phyloP scores from a whole-genome alignment of 1,284 basidiomycete species.

The Tilletia horrida region DNA sequence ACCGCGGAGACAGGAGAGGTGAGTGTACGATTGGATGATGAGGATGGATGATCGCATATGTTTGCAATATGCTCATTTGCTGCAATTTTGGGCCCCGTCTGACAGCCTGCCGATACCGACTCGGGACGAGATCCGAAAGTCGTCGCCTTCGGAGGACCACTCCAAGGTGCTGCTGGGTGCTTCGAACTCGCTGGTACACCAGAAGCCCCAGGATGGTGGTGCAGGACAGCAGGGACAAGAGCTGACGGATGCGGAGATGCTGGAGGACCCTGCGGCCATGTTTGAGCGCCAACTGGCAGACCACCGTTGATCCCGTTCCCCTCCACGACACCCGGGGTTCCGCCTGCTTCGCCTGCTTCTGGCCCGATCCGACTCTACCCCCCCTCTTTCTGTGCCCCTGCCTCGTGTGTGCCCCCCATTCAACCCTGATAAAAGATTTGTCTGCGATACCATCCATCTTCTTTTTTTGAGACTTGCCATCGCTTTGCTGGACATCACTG shows the following conservation, averaged over 20 bases:
- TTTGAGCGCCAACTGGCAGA: slow-evolving; percentile 14
- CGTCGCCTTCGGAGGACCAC: slow-evolving; percentile 33
- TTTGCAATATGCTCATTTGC: too few species aligned
- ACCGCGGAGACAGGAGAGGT: slow-evolving; percentile 38
- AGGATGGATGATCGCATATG: slow-evolving; percentile 56
- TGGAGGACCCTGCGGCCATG: slow-evolving; percentile 42
- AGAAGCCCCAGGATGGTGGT: slow-evolving; percentile 29
- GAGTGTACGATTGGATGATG: slow-evolving; percentile 11
- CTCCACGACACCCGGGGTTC: too few species aligned
- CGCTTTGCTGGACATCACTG: too few species aligned
- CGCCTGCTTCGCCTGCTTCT: too few species aligned
- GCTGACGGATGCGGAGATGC: slow-evolving; percentile 37
- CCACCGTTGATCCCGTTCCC: not conserved
- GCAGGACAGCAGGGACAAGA: slow-evolving; percentile 31
- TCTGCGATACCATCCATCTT: too few species aligned
- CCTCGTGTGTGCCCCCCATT: too few species aligned
- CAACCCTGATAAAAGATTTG: too few species aligned
- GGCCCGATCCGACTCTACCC: too few species aligned
- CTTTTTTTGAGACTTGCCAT: too few species aligned
- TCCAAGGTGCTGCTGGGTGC: slow-evolving; percentile 36
- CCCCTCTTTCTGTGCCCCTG: too few species aligned
- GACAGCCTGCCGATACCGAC: slow-evolving; percentile 43
- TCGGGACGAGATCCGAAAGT: slow-evolving; percentile 44
- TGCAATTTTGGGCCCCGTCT: slow-evolving; percentile 4
- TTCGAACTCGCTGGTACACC: slow-evolving; percentile 29